phyloP scores from a whole-genome alignment of 768 basidiomycete genomes.

The Boletus rubescentipes region DNA sequence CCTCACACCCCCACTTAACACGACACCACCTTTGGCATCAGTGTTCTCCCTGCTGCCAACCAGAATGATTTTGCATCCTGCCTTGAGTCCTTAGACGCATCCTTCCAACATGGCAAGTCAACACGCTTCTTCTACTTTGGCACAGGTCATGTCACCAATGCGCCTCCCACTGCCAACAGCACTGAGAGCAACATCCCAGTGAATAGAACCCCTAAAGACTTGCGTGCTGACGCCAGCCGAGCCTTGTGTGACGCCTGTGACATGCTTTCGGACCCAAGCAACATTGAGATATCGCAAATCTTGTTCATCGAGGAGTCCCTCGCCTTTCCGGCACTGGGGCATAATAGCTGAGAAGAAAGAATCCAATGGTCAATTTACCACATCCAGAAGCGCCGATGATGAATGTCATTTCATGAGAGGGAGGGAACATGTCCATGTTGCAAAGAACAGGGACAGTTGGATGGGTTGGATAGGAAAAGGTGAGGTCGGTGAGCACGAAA shows the following conservation, averaged over 20 bases:
- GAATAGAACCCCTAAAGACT: constrained; percentile 75
- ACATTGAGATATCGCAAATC: constrained; percentile 73
- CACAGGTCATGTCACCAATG: constrained; percentile 52
- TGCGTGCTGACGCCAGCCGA: constrained; percentile 45
- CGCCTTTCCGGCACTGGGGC: constrained; percentile 50
- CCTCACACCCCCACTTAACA: constrained; percentile 87
- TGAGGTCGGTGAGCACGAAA: constrained; percentile 56
- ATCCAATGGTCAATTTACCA: constrained; percentile 72
- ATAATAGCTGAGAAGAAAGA: constrained; percentile 73
- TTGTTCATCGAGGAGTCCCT: constrained; percentile 79
- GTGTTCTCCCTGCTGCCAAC: constrained; percentile 43
- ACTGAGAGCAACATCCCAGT: constrained; percentile 86
- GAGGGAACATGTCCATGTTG: constrained; percentile 64
- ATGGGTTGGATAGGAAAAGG: constrained; percentile 74
- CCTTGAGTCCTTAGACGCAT: constrained; percentile 79
- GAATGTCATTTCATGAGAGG: constrained; percentile 72
- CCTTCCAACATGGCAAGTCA: constrained; percentile 84
- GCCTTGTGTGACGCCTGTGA: constrained; percentile 78
- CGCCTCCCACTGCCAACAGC: constrained; percentile 47
- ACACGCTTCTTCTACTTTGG: constrained; percentile 80
- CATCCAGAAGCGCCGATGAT: constrained; percentile 78
- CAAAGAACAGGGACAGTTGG: constrained; percentile 57
- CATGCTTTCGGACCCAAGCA: constrained; percentile 61
- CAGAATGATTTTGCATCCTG: constrained; percentile 83
- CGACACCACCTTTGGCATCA: constrained; percentile 52